phyloP scores from a whole-genome alignment of 2,329 filamentous ascomycete genomes.

The Nannizziopsis barbatae region DNA sequence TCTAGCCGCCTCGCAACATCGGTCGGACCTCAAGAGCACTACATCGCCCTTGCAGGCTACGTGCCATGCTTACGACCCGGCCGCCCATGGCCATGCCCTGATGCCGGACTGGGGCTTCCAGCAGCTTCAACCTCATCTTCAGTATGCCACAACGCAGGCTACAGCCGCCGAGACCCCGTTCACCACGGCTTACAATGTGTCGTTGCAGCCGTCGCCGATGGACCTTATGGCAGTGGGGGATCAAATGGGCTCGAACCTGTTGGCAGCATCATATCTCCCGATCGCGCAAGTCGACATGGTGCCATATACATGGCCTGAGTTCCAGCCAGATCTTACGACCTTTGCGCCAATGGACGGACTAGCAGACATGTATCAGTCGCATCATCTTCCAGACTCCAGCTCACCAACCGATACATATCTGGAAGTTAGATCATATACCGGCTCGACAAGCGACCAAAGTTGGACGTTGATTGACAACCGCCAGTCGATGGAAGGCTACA shows the following conservation, averaged over 20 bases:
- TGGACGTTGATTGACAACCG: constrained; percentile 74
- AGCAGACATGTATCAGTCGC: constrained; percentile 30
- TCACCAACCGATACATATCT: constrained; percentile 71
- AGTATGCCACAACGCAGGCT: constrained; percentile 34
- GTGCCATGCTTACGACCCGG: constrained; percentile 33
- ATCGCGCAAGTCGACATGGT: constrained; percentile 51
- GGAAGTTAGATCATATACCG: constrained; percentile 71
- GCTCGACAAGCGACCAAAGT: constrained; percentile 72
- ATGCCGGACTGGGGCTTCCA: constrained; percentile 40
- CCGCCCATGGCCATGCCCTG: constrained; percentile 34
- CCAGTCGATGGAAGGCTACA: constrained; percentile 57
- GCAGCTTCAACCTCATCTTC: constrained; percentile 29
- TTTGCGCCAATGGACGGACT: constrained; percentile 41
- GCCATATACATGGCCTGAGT: constrained; percentile 65
- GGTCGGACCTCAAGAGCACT: constrained; percentile 30
- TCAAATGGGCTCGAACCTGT: constrained; percentile 48
- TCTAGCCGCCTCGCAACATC: constrained; percentile 6
- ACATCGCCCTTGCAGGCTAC: constrained; percentile 36
- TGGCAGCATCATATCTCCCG: constrained; percentile 52
- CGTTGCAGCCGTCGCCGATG: constrained; percentile 41
- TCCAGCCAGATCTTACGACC: constrained; percentile 57
- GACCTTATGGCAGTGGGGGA: constrained; percentile 48
- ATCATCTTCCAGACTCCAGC: constrained; percentile 40
- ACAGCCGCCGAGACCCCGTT: constrained; percentile 45
- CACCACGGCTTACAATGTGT: constrained; percentile 46